Evolutionary conservation across 2,329 filamentous ascomycete species (phyloP).

Genomic region (Coleophoma crateriformis): DNA sequence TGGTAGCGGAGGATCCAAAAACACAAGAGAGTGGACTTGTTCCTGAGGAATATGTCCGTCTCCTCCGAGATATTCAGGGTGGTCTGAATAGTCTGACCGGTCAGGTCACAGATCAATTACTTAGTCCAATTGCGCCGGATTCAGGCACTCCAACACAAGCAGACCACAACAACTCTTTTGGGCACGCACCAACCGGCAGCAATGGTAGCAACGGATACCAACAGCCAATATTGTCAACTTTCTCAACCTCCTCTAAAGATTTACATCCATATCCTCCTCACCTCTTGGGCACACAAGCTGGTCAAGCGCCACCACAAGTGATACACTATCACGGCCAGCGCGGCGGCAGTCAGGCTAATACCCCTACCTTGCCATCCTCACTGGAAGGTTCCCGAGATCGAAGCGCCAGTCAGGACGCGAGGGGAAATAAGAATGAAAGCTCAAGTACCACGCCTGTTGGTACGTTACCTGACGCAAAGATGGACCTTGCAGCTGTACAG

Average conservation of each 20-base stretch:
- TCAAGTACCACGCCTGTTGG: slow-evolving; percentile 13
- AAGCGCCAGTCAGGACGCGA: slow-evolving; percentile 19
- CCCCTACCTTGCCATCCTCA: slow-evolving; percentile 42
- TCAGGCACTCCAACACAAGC: slow-evolving; percentile 56
- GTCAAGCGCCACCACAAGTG: slow-evolving; percentile 59
- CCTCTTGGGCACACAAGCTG: slow-evolving; percentile 54
- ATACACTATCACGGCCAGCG: slow-evolving; percentile 63
- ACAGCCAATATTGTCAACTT: slow-evolving; percentile 62
- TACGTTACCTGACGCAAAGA: slow-evolving; percentile 16
- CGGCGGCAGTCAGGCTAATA: slow-evolving; percentile 62
- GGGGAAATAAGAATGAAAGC: slow-evolving; percentile 14
- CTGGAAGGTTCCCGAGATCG: slow-evolving; percentile 18
- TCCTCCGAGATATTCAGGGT: slow-evolving; percentile 89
- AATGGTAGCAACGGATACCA: slow-evolving; percentile 56
- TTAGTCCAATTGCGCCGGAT: slow-evolving; percentile 47
- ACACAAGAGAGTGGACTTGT: slow-evolving; percentile 92
- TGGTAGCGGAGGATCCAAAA: slow-evolving; percentile 93
- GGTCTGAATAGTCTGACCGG: slow-evolving; percentile 71
- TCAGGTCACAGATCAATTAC: slow-evolving; percentile 44
- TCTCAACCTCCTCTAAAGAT: slow-evolving; percentile 66
- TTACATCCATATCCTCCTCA: slow-evolving; percentile 64
- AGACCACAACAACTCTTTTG: slow-evolving; percentile 43
- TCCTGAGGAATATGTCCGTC: slow-evolving; percentile 90
- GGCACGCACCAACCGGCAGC: slow-evolving; percentile 38
- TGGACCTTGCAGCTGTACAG: slow-evolving; percentile 13